These are phyloP conservation scores for Saccharomycopsis microspora DNA, from an alignment of 805 yeast species.

Conservation along the genomic window DNA sequence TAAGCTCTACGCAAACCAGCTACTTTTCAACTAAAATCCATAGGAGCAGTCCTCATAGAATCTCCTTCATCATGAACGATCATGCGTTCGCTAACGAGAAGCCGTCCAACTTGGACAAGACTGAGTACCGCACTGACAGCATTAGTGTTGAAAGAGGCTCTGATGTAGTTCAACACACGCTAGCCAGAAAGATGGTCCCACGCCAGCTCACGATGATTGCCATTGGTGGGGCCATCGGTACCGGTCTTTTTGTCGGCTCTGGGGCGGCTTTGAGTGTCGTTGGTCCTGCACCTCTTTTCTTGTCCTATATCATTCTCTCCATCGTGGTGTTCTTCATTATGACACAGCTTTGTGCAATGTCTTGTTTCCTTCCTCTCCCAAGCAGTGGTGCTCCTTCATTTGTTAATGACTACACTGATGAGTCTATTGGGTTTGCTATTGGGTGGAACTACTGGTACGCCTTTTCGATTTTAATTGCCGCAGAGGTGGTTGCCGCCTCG, in stretches of 20 bases:
- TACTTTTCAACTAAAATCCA: too few relatives aligned
- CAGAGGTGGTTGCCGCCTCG: constrained; percentile 46
- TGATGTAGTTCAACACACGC: too few relatives aligned
- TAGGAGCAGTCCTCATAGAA: too few relatives aligned
- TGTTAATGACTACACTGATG: constrained; percentile 42
- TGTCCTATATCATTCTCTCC: constrained; percentile 65
- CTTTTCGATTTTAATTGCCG: constrained; percentile 42
- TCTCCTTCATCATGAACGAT: too few relatives aligned
- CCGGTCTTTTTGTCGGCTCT: constrained; percentile 58
- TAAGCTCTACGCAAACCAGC: too few relatives aligned
- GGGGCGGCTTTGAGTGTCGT: constrained; percentile 46
- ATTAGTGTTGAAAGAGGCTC: too few relatives aligned
- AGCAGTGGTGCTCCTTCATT: constrained; percentile 53
- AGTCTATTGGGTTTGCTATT: constrained; percentile 46
- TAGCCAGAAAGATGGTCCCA: background rate
- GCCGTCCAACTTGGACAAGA: too few relatives aligned
- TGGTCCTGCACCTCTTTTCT: constrained; percentile 47
- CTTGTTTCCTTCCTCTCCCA: constrained; percentile 52
- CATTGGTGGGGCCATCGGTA: constrained; percentile 63
- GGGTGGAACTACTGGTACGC: constrained; percentile 44
- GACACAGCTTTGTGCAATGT: constrained; percentile 60
- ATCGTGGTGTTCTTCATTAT: constrained; percentile 56
- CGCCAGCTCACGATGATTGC: constrained; percentile 59
- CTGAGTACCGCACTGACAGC: too few relatives aligned
- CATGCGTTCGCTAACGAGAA: too few relatives aligned